Conservation (phyloP, 305 asterid genomes). For the Striga hermonthica region DNA sequence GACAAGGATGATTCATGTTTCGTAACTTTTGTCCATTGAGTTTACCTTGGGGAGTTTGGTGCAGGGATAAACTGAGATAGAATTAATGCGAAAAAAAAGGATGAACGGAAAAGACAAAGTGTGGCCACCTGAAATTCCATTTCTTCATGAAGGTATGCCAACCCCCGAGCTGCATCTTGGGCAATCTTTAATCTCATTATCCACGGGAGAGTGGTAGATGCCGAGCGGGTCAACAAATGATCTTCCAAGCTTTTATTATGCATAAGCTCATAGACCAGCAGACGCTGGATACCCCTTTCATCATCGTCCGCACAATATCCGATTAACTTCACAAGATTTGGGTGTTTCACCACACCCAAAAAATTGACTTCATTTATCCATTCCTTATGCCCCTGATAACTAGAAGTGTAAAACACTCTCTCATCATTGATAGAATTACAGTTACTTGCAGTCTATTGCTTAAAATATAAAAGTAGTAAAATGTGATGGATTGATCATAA, state of each 20-base stretch:
- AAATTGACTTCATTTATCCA: slow-evolving; percentile 90
- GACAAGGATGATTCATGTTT: neutral
- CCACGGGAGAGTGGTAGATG: slow-evolving; percentile 63
- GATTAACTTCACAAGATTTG: slow-evolving; percentile 77
- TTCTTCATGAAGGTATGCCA: slow-evolving; percentile 90
- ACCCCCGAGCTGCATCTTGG: slow-evolving; percentile 88
- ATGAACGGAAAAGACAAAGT: slow-evolving; percentile 1
- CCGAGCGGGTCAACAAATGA: slow-evolving; percentile 59
- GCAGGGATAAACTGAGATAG: neutral
- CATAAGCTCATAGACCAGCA: slow-evolving; percentile 86
- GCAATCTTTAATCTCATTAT: slow-evolving; percentile 62
- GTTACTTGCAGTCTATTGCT: too few species aligned
- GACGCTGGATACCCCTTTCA: slow-evolving; percentile 92
- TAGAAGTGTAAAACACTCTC: slow-evolving; percentile 49
- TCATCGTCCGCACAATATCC: slow-evolving; percentile 96
- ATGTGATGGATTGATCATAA: too few species aligned
- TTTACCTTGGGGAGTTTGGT: too few species aligned
- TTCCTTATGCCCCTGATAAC: slow-evolving; percentile 97
- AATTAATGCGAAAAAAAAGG: neutral
- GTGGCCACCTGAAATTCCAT: slow-evolving; percentile 86
- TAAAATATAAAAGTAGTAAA: too few species aligned
- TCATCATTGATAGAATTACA: neutral
- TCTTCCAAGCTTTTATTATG: slow-evolving; percentile 84
- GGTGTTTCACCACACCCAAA: slow-evolving; percentile 77
- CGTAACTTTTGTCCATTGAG: neutral